A percentile compares a stretch with the other conserved stretches of the same genome.
Conservation (phyloP, 1,284 basidiomycete species). For the Cryptococcus depauperatus region DNA sequence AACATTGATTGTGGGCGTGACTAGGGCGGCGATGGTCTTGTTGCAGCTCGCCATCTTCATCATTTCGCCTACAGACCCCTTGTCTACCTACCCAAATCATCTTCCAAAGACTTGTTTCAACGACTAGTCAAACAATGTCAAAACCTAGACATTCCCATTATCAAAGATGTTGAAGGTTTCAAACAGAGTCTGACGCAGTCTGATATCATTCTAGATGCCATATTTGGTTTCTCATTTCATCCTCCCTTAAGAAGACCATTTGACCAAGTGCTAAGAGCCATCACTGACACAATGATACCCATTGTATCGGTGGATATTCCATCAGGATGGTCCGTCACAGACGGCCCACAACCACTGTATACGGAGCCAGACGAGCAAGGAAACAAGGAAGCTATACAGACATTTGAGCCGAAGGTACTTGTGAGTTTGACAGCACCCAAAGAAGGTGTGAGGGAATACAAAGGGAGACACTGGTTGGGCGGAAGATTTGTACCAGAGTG, state of each 20-base stretch:
- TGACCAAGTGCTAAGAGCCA: slow-evolving; percentile 60
- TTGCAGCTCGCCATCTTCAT: slow-evolving; percentile 86
- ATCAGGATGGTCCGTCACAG: slow-evolving; percentile 79
- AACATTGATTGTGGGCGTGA: not conserved
- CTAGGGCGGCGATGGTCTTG: slow-evolving; percentile 87
- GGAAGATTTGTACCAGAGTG: slow-evolving; percentile 85
- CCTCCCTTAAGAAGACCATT: slow-evolving; percentile 83
- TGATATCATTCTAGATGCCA: slow-evolving; percentile 86
- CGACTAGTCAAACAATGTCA: slow-evolving; percentile 76
- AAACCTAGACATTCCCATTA: slow-evolving; percentile 70
- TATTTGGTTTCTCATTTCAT: slow-evolving; percentile 97
- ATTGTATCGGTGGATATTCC: slow-evolving; percentile 93
- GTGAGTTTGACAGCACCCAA: slow-evolving; percentile 93
- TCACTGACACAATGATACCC: slow-evolving; percentile 60
- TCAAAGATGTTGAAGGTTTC: slow-evolving; percentile 54
- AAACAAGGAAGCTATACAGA: slow-evolving; percentile 46
- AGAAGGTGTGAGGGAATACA: slow-evolving; percentile 66
- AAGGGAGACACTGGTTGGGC: slow-evolving; percentile 79
- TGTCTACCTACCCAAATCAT: slow-evolving; percentile 84
- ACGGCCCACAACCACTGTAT: slow-evolving; percentile 33
- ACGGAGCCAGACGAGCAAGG: slow-evolving; percentile 55
- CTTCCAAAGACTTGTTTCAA: slow-evolving; percentile 73
- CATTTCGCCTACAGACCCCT: slow-evolving; percentile 81
- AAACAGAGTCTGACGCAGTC: slow-evolving; percentile 52
- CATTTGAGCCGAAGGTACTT: slow-evolving; percentile 66